Evolutionary conservation across 129 eudicot species (phyloP), one percentile per base, ranked within the genome.

Genomic region (Flaveria linearis): DNA sequence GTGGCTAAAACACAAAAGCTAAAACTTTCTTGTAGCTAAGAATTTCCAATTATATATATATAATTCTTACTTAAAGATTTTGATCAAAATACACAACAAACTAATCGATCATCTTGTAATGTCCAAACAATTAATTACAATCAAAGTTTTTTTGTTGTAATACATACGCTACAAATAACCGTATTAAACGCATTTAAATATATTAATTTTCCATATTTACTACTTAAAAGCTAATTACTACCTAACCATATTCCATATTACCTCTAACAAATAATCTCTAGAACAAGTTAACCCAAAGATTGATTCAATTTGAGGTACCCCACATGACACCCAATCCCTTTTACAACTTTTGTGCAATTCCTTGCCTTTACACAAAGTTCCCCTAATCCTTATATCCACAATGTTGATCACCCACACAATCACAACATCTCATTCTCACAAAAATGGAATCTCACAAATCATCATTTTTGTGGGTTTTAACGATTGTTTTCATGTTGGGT

Each of bases 301-400:
- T 74, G 76, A 67, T 46, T 23, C 80, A 80, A 45, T 45, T 45
- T 80, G 26, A 42, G 46, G 51, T 30, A 57, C 69, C 76, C 71
- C 56, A 71, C 20, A 18, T 47, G 18, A 75, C 76, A 80, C 57
- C 76, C 56, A 68, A 80, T 80, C 65, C 84, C 84, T 80, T 80
- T 74, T 74, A 74, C 80, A 80, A 20, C 65, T 80, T 80, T 74
- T 74, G 53, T 80, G 64, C 84, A 74, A 80, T 80, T 75, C 84
- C 84, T 80, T 80, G 64, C 84, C 84, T 74, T 80, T 80, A 74
- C 52, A 74, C 84, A 80, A 80, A 80, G 84, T 80, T 74, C 80
- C 79, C 49, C 46, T 4, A 73, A 74, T 71, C 64, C 72, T 76
- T 80, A 80, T 80, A 80, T 74, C 71, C 61, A 18, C 64, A 74